phyloP scores from a whole-genome alignment of 441 rosid genomes.

The Omphalea diandra region DNA sequence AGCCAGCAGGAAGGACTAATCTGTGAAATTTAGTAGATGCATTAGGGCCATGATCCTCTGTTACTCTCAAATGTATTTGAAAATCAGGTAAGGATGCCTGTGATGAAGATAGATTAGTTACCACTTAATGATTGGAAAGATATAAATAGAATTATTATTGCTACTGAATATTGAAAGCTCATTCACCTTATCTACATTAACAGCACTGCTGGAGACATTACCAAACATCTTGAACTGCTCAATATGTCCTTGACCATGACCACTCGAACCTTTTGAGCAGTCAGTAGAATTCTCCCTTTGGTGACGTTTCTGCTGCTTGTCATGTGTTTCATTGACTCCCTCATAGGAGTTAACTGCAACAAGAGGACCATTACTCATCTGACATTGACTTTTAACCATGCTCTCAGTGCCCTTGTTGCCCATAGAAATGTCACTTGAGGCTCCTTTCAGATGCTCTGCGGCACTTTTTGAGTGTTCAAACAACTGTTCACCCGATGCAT shows the following conservation, averaged over 20 bases:
- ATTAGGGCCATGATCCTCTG: constrained; percentile 17
- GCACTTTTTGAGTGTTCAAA: constrained; percentile 11
- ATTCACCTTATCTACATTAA: constrained; percentile 39
- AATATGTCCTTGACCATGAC: constrained; percentile 29
- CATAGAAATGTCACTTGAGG: constrained; percentile 3
- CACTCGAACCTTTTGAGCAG: constrained; percentile 1
- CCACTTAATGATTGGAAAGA: background rate
- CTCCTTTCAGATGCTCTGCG: constrained; percentile 4
- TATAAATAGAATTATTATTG: background rate
- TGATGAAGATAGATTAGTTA: background rate
- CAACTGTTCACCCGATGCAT: constrained; percentile 14
- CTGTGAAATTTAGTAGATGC: background rate
- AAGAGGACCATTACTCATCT: constrained; percentile 4
- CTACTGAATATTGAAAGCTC: background rate
- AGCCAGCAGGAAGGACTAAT: constrained; percentile 16
- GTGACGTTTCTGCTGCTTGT: constrained; percentile 10
- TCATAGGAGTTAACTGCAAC: background rate
- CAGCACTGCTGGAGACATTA: constrained; percentile 27
- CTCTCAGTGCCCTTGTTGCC: constrained; percentile 5
- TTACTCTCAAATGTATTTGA: constrained; percentile 7
- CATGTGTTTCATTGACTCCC: constrained; percentile 13
- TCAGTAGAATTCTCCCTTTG: constrained; percentile 18
- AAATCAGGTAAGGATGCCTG: constrained; percentile 17
- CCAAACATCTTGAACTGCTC: constrained; percentile 31
- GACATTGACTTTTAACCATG: constrained; percentile 14